Conservation (phyloP, 768 basidiomycete genomes). For the Tremella yokohamensis region DNA sequence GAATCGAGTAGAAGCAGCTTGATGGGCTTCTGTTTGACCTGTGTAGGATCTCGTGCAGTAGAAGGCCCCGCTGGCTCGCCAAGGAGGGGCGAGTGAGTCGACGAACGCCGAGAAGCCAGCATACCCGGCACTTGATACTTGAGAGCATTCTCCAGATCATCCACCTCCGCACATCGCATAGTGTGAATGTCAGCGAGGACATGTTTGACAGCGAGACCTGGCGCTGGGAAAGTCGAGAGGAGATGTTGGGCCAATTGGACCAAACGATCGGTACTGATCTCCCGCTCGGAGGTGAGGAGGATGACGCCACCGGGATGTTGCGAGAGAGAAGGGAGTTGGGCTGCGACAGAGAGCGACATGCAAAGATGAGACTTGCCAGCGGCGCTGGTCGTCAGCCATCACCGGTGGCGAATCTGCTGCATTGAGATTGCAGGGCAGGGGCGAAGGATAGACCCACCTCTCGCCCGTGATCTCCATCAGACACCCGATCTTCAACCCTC, state of each 20-base stretch:
- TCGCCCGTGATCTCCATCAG: conserved; percentile 86
- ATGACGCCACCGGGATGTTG: conserved; percentile 57
- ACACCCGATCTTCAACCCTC: conserved; percentile 73
- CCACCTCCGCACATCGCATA: conserved; percentile 40
- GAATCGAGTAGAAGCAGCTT: conserved; percentile 83
- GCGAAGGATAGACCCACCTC: conserved; percentile 58
- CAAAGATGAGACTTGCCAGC: conserved; percentile 93
- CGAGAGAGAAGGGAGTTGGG: conserved; percentile 63
- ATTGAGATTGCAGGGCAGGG: neutral
- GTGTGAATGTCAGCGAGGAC: conserved; percentile 58
- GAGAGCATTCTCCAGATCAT: conserved; percentile 52
- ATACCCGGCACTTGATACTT: conserved; percentile 50
- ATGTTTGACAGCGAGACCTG: neutral
- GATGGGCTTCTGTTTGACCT: conserved; percentile 55
- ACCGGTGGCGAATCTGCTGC: neutral
- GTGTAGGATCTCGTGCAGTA: neutral
- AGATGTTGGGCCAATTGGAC: conserved; percentile 35
- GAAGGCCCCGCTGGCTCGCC: neutral
- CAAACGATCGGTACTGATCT: conserved; percentile 43
- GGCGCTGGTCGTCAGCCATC: conserved; percentile 59
- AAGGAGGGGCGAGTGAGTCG: neutral
- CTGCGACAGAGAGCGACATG: conserved; percentile 72
- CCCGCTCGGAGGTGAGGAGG: conserved; percentile 46
- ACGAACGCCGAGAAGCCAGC: conserved; percentile 23
- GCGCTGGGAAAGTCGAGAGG: conserved; percentile 7